phyloP scores from a whole-genome alignment of 176 grass and related monocot genomes.

The Zea luxurians region DNA sequence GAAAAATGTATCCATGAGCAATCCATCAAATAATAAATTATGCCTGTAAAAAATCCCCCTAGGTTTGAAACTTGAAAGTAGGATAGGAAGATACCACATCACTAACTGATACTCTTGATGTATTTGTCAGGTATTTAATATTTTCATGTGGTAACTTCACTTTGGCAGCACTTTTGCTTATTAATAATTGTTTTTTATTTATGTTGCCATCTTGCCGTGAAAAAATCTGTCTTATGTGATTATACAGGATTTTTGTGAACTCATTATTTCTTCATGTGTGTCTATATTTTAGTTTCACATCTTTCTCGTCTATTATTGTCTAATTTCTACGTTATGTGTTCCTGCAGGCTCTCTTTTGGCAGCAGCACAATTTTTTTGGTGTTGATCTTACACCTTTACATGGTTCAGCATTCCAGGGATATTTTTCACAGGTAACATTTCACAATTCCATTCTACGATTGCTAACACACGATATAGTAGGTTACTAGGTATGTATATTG shows the following conservation, averaged over 20 bases:
- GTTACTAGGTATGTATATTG: neutral
- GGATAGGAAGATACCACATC: neutral
- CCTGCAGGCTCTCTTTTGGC: conserved; percentile 93
- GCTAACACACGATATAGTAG: too few relatives aligned
- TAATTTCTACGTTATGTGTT: conserved; percentile 40
- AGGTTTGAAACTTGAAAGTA: neutral
- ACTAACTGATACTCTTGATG: neutral
- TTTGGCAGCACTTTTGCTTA: neutral
- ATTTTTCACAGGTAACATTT: conserved; percentile 83
- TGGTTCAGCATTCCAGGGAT: conserved; percentile 86
- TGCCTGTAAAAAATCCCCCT: neutral
- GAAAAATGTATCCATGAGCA: neutral
- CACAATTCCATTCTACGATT: neutral
- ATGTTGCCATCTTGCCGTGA: conserved; percentile 5
- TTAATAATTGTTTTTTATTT: neutral
- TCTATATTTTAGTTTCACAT: conserved; percentile 28
- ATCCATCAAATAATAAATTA: neutral
- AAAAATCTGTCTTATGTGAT: conserved; percentile 19
- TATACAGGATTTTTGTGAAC: neutral
- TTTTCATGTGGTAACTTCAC: neutral
- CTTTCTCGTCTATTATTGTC: neutral
- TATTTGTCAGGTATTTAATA: neutral
- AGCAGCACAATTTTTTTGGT: conserved; percentile 97
- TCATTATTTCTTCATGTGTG: neutral
- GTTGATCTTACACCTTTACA: conserved; percentile 97